These are phyloP conservation scores for Thielaviopsis euricoi DNA, from an alignment of 2,329 filamentous ascomycete genomes.

Conservation along the genomic window DNA sequence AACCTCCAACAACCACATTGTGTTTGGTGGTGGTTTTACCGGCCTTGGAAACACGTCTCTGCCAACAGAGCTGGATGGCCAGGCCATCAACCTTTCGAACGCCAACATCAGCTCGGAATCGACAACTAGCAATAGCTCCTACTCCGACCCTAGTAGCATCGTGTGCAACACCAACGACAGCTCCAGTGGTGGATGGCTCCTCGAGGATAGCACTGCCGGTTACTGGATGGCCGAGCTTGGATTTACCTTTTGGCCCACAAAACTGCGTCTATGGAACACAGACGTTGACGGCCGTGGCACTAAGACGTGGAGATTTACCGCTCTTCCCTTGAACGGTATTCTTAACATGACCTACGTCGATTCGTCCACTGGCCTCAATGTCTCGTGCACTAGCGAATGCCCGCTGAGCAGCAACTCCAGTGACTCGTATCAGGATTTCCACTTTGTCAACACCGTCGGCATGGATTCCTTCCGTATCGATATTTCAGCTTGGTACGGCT, in stretches of 20 bases:
- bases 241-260: constrained; percentile 76
- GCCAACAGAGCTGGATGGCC: constrained; percentile 49
- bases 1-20: constrained; percentile 63
- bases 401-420: constrained; percentile 59
- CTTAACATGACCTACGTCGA: constrained; percentile 92
- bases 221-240: constrained; percentile 71
- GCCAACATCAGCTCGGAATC: constrained; percentile 55
- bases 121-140: constrained; percentile 44
- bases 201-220: constrained; percentile 58
- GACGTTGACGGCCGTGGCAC: constrained; percentile 70
- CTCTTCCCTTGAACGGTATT: constrained; percentile 75
- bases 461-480: constrained; percentile 81
- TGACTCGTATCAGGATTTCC: constrained; percentile 68
- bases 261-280: constrained; percentile 77
- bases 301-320: constrained; percentile 73
- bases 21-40: constrained; percentile 84
- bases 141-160: constrained; percentile 62
- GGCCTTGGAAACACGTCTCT: constrained; percentile 63
- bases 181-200: constrained; percentile 59
- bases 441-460: constrained; percentile 72
- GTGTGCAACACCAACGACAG: constrained; percentile 57
- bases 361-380: constrained; percentile 47
- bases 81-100: constrained; percentile 71
- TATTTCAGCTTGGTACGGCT: constrained; percentile 74
- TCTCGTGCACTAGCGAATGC: constrained; percentile 65